Percentiles rank a stretch among this genome's conserved stretches.
These are phyloP conservation scores for Bocquillonia castaneifolia DNA, from an alignment of 441 rosid genomes.

Conservation along the genomic window DNA sequence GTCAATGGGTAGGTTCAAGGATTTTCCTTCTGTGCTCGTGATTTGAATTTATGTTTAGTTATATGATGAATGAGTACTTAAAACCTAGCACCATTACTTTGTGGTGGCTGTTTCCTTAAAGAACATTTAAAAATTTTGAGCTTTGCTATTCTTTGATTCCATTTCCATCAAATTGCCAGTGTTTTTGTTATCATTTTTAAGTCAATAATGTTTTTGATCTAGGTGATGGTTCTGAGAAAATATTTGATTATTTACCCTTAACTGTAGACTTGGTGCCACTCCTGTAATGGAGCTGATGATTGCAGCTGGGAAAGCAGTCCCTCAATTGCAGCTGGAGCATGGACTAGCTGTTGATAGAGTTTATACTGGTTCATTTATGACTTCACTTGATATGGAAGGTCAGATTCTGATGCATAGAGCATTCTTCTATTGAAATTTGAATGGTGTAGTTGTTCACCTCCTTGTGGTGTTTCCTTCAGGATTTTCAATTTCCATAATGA, in stretches of 20 bases:
- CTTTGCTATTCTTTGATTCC: background rate
- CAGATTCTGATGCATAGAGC: conserved; percentile 25
- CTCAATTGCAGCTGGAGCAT: conserved; percentile 86
- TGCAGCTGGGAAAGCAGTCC: conserved; percentile 89
- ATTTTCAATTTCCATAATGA: conserved; percentile 90
- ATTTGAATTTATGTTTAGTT: background rate
- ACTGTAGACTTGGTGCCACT: conserved; percentile 80
- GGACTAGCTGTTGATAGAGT: conserved; percentile 98
- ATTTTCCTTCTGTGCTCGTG: conserved; percentile 7
- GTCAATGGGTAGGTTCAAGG: conserved; percentile 70
- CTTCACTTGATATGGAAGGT: conserved; percentile 99
- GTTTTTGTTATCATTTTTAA: background rate
- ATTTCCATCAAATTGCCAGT: background rate
- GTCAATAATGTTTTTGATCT: background rate
- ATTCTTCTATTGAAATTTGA: conserved; percentile 15
- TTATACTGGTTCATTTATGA: conserved; percentile 92
- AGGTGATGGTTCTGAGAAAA: conserved; percentile 2
- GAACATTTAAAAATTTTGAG: background rate
- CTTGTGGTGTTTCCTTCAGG: conserved; percentile 42
- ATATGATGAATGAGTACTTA: background rate
- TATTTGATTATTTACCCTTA: conserved; percentile 3
- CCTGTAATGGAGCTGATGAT: conserved; percentile 95
- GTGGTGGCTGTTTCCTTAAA: background rate
- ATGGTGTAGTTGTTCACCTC: conserved; percentile 17
- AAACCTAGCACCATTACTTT: conserved; percentile 5